These are phyloP conservation scores for Xylaria grammica DNA, from an alignment of 495 filamentous ascomycete genomes.

Conservation along the genomic window DNA sequence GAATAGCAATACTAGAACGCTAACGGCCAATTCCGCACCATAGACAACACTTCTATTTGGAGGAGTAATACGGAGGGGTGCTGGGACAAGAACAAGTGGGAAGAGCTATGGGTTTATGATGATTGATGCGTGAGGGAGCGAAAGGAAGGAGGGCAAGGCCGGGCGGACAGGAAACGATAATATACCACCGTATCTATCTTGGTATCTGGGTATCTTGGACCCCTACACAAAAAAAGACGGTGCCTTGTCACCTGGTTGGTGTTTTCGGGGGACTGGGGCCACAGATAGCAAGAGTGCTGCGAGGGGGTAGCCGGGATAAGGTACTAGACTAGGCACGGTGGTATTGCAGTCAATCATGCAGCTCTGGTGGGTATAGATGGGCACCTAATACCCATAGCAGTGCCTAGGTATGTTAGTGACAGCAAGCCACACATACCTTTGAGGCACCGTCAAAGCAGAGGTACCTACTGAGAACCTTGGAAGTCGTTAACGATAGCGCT, in stretches of 20 bases:
- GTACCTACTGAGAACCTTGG: too few relatives aligned
- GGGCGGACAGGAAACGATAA: constrained; percentile 21
- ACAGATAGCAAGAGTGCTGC: constrained; percentile 17
- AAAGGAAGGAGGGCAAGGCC: constrained; percentile 7
- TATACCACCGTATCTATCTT: constrained; percentile 6
- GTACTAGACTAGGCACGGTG: neutral
- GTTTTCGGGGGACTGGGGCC: constrained; percentile 22
- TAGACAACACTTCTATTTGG: neutral
- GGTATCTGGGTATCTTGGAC: constrained; percentile 5
- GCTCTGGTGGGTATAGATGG: constrained; percentile 15
- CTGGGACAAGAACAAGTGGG: neutral
- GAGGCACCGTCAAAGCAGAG: constrained; percentile 1
- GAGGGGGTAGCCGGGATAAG: neutral
- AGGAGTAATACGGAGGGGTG: neutral
- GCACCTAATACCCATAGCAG: neutral
- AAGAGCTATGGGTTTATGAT: neutral
- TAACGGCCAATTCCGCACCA: neutral
- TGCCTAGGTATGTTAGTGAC: neutral
- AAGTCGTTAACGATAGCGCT: constrained; percentile 12
- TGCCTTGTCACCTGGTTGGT: constrained; percentile 24
- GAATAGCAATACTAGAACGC: constrained; percentile 1
- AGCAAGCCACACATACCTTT: constrained; percentile 1
- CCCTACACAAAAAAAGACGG: constrained; percentile 18
- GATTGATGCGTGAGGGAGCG: constrained; percentile 9
- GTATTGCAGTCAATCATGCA: constrained; percentile 24